Evolutionary conservation across 495 filamentous ascomycete genomes (phyloP).

Genomic region (Thermothielavioides terrestris): DNA sequence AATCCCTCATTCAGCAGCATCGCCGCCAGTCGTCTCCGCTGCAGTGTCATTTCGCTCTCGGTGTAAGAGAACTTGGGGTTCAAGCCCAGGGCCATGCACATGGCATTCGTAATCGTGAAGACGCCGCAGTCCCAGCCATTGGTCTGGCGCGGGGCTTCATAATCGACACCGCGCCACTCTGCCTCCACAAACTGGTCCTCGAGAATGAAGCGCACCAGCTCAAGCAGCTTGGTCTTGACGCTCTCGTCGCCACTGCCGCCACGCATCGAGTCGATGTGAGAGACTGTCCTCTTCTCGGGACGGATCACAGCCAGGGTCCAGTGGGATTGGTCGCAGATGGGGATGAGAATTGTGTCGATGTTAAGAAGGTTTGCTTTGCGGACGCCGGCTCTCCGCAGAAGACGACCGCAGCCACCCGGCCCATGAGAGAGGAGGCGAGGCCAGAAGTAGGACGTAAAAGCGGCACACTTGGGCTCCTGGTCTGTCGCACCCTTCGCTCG

Average conservation of each 20-base stretch:
- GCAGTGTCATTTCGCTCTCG: conserved; percentile 45
- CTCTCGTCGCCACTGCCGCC: conserved; percentile 11
- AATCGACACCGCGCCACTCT: conserved; percentile 53
- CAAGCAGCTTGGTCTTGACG: conserved; percentile 17
- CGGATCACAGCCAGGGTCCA: conserved; percentile 67
- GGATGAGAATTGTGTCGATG: conserved; percentile 40
- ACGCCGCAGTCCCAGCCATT: conserved; percentile 78
- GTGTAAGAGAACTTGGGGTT: conserved; percentile 49
- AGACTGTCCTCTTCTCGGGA: conserved; percentile 52
- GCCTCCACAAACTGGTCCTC: conserved; percentile 44
- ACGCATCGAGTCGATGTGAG: conserved; percentile 68
- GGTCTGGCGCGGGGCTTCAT: conserved; percentile 46
- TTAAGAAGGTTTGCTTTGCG: conserved; percentile 31
- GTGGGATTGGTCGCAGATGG: conserved; percentile 37
- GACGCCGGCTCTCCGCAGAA: conserved; percentile 26
- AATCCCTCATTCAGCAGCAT: conserved; percentile 62
- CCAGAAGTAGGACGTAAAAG: conserved; percentile 68
- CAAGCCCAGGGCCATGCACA: conserved; percentile 56
- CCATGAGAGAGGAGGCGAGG: conserved; percentile 48
- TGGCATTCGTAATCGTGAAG: conserved; percentile 66
- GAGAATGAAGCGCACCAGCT: conserved; percentile 54
- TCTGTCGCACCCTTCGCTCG: conserved; percentile 36
- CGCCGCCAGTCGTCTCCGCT: conserved; percentile 58
- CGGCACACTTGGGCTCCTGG: conserved; percentile 54
- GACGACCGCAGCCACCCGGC: conserved; percentile 23